Conservation (phyloP, 2,329 filamentous ascomycete genomes). For the Cladosporium sp. region DNA sequence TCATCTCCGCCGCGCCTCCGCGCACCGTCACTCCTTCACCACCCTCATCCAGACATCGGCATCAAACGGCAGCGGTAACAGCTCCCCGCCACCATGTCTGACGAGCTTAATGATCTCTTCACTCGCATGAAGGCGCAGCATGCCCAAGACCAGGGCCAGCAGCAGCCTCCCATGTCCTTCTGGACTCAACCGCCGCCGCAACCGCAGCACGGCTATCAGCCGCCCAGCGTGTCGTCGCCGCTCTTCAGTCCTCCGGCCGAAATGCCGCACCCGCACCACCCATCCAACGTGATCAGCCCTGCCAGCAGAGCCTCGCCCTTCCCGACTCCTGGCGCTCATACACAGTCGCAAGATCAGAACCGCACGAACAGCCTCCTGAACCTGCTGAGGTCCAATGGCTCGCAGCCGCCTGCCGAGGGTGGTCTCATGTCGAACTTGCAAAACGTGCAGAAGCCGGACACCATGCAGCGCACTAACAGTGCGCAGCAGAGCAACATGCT, state of each 20-base stretch:
- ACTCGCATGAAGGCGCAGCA: conserved; percentile 21
- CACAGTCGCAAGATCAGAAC: conserved; percentile 35
- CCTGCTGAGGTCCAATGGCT: conserved; percentile 64
- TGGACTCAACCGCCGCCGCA: conserved; percentile 25
- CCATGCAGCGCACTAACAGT: conserved; percentile 19
- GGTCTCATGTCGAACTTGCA: conserved; percentile 42
- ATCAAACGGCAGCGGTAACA: conserved; percentile 15
- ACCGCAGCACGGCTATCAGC: conserved; percentile 47
- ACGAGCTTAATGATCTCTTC: conserved; percentile 17
- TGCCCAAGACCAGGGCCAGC: conserved; percentile 19
- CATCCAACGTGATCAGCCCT: conserved; percentile 61
- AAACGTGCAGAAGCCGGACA: conserved; percentile 30
- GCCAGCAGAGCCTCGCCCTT: conserved; percentile 42
- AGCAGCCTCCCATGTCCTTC: conserved; percentile 24
- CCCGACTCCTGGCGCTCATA: conserved; percentile 41
- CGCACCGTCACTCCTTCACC: conserved; percentile 13
- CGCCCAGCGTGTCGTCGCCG: conserved; percentile 59
- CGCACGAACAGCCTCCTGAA: conserved; percentile 57
- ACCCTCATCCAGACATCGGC: conserved; percentile 9
- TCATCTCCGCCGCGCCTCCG: conserved; percentile 2
- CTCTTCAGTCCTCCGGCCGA: conserved; percentile 57
- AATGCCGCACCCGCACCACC: conserved; percentile 57
- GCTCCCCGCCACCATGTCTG: conserved; percentile 18
- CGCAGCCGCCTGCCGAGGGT: conserved; percentile 35
- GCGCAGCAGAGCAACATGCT: conserved; percentile 35